Percentiles rank a stretch among this genome's conserved stretches.
Conservation (phyloP, 2,329 filamentous ascomycete genomes). For the Trichoderma sp. region DNA sequence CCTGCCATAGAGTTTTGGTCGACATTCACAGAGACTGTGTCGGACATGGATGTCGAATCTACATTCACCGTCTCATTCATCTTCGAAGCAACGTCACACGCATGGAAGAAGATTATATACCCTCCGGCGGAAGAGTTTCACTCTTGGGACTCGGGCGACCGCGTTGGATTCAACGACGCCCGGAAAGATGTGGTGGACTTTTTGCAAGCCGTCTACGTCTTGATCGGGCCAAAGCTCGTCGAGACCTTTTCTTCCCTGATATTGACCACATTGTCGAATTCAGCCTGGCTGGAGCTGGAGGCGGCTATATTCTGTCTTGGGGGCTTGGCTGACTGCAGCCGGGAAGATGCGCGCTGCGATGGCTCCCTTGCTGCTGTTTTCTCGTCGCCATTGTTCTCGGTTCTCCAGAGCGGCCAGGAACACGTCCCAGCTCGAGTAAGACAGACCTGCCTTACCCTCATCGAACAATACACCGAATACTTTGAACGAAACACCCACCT, state of each 20-base stretch:
- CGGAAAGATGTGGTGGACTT: slow-evolving; percentile 79
- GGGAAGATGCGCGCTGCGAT: slow-evolving; percentile 61
- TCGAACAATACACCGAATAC: slow-evolving; percentile 75
- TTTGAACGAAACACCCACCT: slow-evolving; percentile 70
- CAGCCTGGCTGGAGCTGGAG: slow-evolving; percentile 62
- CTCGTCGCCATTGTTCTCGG: slow-evolving; percentile 57
- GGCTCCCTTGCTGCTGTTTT: slow-evolving; percentile 64
- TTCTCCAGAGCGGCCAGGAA: slow-evolving; percentile 53
- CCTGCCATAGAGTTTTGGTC: slow-evolving; percentile 81
- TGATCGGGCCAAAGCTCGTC: slow-evolving; percentile 60
- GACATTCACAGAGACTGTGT: slow-evolving; percentile 70
- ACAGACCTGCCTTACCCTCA: slow-evolving; percentile 68
- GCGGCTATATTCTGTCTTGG: slow-evolving; percentile 65
- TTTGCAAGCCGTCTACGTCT: slow-evolving; percentile 69
- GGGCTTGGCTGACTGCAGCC: slow-evolving; percentile 66
- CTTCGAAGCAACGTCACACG: slow-evolving; percentile 65
- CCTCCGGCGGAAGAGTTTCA: slow-evolving; percentile 60
- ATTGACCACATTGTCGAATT: slow-evolving; percentile 51
- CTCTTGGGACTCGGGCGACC: slow-evolving; percentile 71
- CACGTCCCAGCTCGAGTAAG: slow-evolving; percentile 64
- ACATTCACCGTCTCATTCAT: slow-evolving; percentile 60
- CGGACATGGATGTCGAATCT: slow-evolving; percentile 56
- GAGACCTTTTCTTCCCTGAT: slow-evolving; percentile 60
- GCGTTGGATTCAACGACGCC: slow-evolving; percentile 69
- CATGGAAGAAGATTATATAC: slow-evolving; percentile 70